Percentiles rank a stretch among this genome's conserved stretches.
These are phyloP conservation scores for Zarea fungicola DNA, from an alignment of 2,329 filamentous ascomycete genomes.

Conservation along the genomic window DNA sequence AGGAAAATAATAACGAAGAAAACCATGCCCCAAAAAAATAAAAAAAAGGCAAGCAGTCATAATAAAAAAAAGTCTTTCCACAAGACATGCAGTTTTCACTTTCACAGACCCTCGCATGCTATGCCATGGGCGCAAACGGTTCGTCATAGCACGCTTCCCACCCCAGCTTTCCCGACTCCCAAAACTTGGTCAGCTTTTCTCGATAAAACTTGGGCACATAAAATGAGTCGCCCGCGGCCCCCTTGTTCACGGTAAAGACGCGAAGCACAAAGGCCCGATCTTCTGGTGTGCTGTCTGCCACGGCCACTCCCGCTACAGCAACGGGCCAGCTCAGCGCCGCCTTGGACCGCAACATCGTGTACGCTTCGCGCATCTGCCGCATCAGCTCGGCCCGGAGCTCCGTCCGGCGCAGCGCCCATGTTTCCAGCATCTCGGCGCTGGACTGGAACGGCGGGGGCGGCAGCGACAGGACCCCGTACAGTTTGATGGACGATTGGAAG, in stretches of 20 bases:
- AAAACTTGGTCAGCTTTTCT: background rate
- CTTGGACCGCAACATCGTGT: background rate
- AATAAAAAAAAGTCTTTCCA: background rate
- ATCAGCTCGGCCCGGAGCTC: background rate
- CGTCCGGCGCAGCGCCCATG: background rate
- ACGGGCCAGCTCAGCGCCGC: slow-evolving; percentile 2
- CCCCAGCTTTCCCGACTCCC: background rate
- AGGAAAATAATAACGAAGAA: no score
- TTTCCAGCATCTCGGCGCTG: background rate
- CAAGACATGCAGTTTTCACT: background rate
- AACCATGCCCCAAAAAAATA: no score
- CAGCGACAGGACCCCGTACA: background rate
- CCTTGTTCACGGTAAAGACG: background rate
- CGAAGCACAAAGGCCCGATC: background rate
- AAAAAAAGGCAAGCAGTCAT: background rate
- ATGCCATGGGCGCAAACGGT: background rate
- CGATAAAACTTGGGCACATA: background rate
- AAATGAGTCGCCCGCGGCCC: background rate
- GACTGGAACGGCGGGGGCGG: background rate
- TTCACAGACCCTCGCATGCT: no score
- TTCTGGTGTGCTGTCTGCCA: background rate
- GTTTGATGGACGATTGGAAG: background rate
- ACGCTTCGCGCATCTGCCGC: background rate
- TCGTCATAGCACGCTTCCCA: background rate
- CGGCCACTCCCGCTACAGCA: background rate